A percentile compares a stretch with the other conserved stretches of the same genome.
These are phyloP conservation scores for Macroventuria anomochaeta DNA, from an alignment of 2,329 filamentous ascomycete genomes.

Conservation along the genomic window DNA sequence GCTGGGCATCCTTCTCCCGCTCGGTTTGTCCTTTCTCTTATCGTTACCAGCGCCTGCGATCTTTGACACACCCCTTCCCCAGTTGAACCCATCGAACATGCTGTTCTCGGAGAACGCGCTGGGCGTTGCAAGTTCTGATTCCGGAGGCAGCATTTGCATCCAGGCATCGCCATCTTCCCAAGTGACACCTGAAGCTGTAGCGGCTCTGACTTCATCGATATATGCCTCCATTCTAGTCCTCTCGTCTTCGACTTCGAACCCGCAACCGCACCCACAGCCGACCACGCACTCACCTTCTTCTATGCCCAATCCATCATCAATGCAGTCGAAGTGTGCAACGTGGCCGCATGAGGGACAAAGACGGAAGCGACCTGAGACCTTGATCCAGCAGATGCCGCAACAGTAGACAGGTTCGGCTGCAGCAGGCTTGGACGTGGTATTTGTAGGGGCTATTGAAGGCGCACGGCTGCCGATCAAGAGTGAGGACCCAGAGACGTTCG, in stretches of 20 bases:
- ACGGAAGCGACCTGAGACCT: conserved; percentile 44
- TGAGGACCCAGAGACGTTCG: conserved; percentile 36
- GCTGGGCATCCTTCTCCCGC: conserved; percentile 15
- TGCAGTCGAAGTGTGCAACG: conserved; percentile 48
- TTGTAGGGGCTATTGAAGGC: conserved; percentile 12
- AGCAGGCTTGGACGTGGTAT: conserved; percentile 17
- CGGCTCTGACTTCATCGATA: conserved; percentile 37
- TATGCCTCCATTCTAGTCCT: conserved; percentile 37
- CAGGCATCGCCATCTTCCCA: conserved; percentile 39
- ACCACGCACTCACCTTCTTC: conserved; percentile 42
- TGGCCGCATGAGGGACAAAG: conserved; percentile 47
- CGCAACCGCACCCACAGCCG: conserved; percentile 39
- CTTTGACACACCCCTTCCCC: conserved; percentile 25
- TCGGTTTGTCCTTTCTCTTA: conserved; percentile 22
- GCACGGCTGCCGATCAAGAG: conserved; percentile 22
- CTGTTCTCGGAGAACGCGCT: conserved; percentile 21
- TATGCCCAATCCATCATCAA: conserved; percentile 33
- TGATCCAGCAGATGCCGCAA: conserved; percentile 50
- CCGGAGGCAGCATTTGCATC: conserved; percentile 26
- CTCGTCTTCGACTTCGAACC: conserved; percentile 36
- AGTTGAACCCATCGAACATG: conserved; percentile 28
- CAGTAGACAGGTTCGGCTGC: conserved; percentile 36
- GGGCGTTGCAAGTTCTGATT: conserved; percentile 28
- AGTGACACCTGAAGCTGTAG: conserved; percentile 31
- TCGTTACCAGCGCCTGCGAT: conserved; percentile 12